Base-by-base conservation (phyloP, 345 rosid genomes). In the Cardiospermum halicacabum region DNA sequence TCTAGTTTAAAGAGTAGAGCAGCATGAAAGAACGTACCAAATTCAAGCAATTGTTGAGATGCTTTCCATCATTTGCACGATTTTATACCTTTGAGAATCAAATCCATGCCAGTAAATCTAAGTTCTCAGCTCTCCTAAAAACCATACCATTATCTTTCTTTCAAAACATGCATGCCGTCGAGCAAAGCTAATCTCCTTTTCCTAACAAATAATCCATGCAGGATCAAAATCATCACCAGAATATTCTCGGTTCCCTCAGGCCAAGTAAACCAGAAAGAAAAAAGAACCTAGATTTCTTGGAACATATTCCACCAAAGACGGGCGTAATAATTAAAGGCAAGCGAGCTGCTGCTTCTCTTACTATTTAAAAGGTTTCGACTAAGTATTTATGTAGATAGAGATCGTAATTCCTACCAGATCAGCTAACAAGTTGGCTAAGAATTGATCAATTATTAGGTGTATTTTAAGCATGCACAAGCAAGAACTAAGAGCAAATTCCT, bases 401-500 rank as follows among this genome's bases (percentile, higher is more conserved):
- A n/a, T n/a, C n/a, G n/a, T n/a, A n/a, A n/a, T n/a, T n/a, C n/a
- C n/a, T n/a, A n/a, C n/a, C n/a, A n/a, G n/a, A 54, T 26, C 26
- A 39, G 53, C 19, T 39, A 51, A 40, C 16, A n/a, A 25, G 25
- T 53, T 53, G 40, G 69, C 61, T 8, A 19, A 37, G 28, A n/a
- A 54, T 27, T 55, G n/a, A 19, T 7, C 50, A 11, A 64, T 26
- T n/a, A n/a, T n/a, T n/a, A 53, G 37, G 39, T 37, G n/a, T 53
- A 18, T 26, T 39, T n/a, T n/a, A 27, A 28, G 18, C 9, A 53
- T 11, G 12, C 54, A 7, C 39, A 58, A 13, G 53, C 69, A 47
- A 67, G 19, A 51, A 55, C 21, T 18, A 69, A 19, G 39, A 66
- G 5, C 25, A 30, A 58, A 54, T 59, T 58, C 58, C 42, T 56